These are phyloP conservation scores for Xylaria sp. DNA, from an alignment of 2,329 filamentous ascomycete genomes.

Conservation along the genomic window DNA sequence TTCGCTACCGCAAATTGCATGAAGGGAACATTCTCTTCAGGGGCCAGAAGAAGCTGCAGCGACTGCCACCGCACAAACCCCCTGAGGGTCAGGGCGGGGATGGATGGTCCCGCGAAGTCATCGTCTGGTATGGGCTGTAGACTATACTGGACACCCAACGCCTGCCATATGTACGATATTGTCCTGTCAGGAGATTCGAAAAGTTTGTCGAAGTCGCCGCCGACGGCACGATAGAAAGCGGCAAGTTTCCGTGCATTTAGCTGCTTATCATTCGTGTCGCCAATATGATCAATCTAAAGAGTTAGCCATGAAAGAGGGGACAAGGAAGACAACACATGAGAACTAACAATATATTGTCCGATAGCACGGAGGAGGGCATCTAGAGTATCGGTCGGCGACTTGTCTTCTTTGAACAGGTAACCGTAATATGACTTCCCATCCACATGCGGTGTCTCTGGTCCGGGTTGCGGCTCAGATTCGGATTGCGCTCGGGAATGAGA, in stretches of 20 bases:
- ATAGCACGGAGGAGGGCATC: slow-evolving; percentile 65
- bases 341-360: slow-evolving; percentile 63
- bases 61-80: slow-evolving; percentile 94
- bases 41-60: slow-evolving; percentile 80
- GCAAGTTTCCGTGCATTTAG: slow-evolving; percentile 66
- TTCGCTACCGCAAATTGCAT: slow-evolving; percentile 73
- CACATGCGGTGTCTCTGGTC: slow-evolving; percentile 17
- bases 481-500: slow-evolving; percentile 11
- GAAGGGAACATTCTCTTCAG: slow-evolving; percentile 80
- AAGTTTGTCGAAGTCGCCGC: slow-evolving; percentile 70
- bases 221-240: slow-evolving; percentile 70
- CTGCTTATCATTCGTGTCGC: slow-evolving; percentile 48
- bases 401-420: slow-evolving; percentile 63
- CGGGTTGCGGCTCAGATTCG: slow-evolving; percentile 12
- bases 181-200: slow-evolving; percentile 70
- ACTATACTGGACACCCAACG: slow-evolving; percentile 82
- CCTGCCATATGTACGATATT: slow-evolving; percentile 89
- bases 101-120: slow-evolving; percentile 67
- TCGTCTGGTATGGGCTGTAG: slow-evolving; percentile 65
- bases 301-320: neutral
- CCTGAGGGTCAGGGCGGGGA: slow-evolving; percentile 75
- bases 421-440: slow-evolving; percentile 49
- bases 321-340: slow-evolving; percentile 1
- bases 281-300: slow-evolving; percentile 51
- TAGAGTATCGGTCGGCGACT: slow-evolving; percentile 61